These are phyloP conservation scores for Thecaphora frezii DNA, from an alignment of 1,284 basidiomycete species.

Conservation along the genomic window DNA sequence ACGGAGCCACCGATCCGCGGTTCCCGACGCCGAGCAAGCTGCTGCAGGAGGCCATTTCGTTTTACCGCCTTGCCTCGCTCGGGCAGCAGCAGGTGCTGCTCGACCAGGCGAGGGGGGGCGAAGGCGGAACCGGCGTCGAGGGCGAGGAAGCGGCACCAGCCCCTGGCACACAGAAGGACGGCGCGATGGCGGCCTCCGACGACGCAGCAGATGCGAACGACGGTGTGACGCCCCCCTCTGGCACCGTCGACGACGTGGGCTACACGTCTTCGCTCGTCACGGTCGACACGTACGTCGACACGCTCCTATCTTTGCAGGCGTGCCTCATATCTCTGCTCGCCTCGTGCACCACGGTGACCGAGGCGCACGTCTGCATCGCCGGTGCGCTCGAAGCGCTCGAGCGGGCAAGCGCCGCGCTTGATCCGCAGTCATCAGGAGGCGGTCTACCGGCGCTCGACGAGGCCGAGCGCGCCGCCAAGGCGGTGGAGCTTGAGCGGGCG, in stretches of 20 bases:
- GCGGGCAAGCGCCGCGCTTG: not conserved
- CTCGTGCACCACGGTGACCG: not conserved
- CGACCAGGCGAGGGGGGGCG: not conserved
- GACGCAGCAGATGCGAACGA: not conserved
- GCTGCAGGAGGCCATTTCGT: constrained; percentile 17
- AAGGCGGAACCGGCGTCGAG: too few relatives aligned
- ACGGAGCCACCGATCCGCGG: not conserved
- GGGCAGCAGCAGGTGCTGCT: constrained; percentile 10
- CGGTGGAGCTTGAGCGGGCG: constrained; percentile 17
- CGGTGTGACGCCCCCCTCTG: not conserved
- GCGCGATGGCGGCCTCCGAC: too few relatives aligned
- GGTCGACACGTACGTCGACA: constrained; percentile 31
- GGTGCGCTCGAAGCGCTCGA: not conserved
- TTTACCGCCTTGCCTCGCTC: constrained; percentile 17
- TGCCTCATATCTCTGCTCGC: constrained; percentile 21
- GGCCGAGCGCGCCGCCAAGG: constrained; percentile 10
- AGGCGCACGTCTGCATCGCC: not conserved
- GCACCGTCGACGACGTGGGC: constrained; percentile 1
- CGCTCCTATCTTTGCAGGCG: constrained; percentile 19
- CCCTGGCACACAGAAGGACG: too few relatives aligned
- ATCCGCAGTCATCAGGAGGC: not conserved
- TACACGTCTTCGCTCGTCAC: constrained; percentile 43
- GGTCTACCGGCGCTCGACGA: not conserved
- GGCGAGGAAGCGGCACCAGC: too few relatives aligned
- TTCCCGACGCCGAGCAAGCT: constrained; percentile 5